phyloP scores from a whole-genome alignment of 2,329 filamentous ascomycete species.

The Blumeria hordei region DNA sequence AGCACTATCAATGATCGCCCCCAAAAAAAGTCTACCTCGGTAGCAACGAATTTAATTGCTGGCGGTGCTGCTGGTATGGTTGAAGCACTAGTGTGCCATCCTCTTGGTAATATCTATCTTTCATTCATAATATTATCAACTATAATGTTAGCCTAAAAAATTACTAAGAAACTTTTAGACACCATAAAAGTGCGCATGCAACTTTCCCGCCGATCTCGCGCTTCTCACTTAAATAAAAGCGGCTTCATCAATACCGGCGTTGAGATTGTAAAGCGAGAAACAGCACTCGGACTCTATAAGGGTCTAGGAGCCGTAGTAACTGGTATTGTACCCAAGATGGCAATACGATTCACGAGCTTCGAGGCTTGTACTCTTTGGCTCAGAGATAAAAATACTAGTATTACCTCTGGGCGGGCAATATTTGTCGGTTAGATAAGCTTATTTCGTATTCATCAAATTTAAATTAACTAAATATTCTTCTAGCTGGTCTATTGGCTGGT shows the following conservation, averaged over 20 bases:
- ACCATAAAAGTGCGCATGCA: constrained; percentile 99
- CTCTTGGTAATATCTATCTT: constrained; percentile 33
- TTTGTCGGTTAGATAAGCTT: constrained; percentile 31
- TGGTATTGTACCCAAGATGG: constrained; percentile 97
- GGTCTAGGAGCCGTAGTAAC: constrained; percentile 90
- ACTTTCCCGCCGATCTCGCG: constrained; percentile 63
- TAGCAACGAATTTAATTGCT: constrained; percentile 78
- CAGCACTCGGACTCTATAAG: constrained; percentile 85
- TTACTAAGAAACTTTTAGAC: constrained; percentile 24
- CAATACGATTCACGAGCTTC: constrained; percentile 94
- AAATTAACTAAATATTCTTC: not conserved
- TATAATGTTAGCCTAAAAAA: too few relatives aligned
- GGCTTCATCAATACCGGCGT: constrained; percentile 71
- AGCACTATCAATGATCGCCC: constrained; percentile 5
- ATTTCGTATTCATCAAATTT: not conserved
- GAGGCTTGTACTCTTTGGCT: constrained; percentile 80
- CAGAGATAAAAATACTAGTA: constrained; percentile 40
- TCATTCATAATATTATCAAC: not conserved
- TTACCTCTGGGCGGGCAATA: constrained; percentile 45
- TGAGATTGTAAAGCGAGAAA: constrained; percentile 76
- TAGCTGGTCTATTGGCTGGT: constrained; percentile 72
- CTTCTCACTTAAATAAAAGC: constrained; percentile 58
- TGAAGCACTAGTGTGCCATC: constrained; percentile 91
- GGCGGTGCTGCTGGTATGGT: constrained; percentile 97
- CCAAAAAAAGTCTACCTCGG: constrained; percentile 56